A percentile compares a stretch with the other conserved stretches of the same genome.
phyloP scores from a whole-genome alignment of 108 stramenopile genomes.

The Epithemia pelagica region DNA sequence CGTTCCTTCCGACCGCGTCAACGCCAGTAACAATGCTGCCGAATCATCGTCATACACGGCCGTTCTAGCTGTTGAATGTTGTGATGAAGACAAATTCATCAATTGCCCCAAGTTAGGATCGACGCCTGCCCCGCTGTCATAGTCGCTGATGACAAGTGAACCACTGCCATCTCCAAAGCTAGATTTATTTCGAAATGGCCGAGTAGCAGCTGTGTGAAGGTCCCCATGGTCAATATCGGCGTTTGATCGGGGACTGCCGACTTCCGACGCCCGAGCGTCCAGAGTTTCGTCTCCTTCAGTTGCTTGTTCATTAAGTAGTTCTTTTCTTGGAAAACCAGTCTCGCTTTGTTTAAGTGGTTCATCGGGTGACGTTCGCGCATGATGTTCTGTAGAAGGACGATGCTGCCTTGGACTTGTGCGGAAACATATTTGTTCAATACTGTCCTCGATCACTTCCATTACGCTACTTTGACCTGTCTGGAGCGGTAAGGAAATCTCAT shows the following conservation, averaged over 20 bases:
- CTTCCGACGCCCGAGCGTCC: background rate
- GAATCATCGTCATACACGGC: background rate
- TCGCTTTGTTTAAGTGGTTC: background rate
- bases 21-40: conserved; percentile 3
- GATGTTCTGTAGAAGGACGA: background rate
- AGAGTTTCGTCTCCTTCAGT: background rate
- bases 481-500: background rate
- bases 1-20: conserved; percentile 11
- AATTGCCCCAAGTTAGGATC: background rate
- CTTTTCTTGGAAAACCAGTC: no score
- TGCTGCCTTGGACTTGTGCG: background rate
- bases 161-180: background rate
- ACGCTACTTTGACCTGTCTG: background rate
- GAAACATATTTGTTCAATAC: background rate
- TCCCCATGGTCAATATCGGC: background rate
- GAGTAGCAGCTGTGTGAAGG: background rate
- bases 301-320: background rate
- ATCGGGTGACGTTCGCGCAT: background rate
- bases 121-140: background rate
- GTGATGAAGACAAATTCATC: background rate
- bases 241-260: background rate
- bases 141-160: background rate
- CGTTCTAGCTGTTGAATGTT: background rate
- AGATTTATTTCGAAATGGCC: background rate
- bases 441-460: background rate